phyloP scores from a whole-genome alignment of 2,329 filamentous ascomycete species.

The Blumeriella jaapii region DNA sequence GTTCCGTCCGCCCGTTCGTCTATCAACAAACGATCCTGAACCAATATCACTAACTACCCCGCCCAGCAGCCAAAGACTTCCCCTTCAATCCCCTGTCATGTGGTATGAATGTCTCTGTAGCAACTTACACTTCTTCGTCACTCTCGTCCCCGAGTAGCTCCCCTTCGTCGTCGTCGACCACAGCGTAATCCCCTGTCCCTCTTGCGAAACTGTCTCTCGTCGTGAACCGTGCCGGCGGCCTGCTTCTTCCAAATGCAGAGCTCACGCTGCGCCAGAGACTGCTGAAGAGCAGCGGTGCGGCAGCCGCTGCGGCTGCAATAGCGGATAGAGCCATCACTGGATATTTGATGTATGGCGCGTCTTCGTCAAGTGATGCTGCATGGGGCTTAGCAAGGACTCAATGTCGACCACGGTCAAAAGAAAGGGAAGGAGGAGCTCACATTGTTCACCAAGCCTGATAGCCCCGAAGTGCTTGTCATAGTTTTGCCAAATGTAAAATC shows the following conservation, averaged over 20 bases:
- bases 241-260: constrained; percentile 40
- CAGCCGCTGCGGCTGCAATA: constrained; percentile 30
- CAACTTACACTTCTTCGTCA: constrained; percentile 63
- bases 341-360: constrained; percentile 69
- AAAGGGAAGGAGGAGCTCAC: constrained; percentile 16
- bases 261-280: constrained; percentile 59
- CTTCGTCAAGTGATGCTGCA: constrained; percentile 45
- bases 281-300: constrained; percentile 58
- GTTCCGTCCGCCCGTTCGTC: background rate
- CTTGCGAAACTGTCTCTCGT: constrained; percentile 82
- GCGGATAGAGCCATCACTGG: constrained; percentile 66
- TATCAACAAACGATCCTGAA: background rate
- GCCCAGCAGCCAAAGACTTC: too few relatives aligned
- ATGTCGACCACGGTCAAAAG: too few relatives aligned
- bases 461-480: constrained; percentile 88
- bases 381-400: too few relatives aligned
- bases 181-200: constrained; percentile 74
- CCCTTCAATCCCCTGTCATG: too few relatives aligned
- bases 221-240: constrained; percentile 54
- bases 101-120: background rate
- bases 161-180: constrained; percentile 87
- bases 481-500: constrained; percentile 75
- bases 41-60: background rate
- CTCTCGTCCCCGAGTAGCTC: constrained; percentile 89
- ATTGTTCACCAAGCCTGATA: constrained; percentile 72